These are phyloP conservation scores for Boechera divaricarpa DNA, from an alignment of 345 rosid species.

Conservation along the genomic window DNA sequence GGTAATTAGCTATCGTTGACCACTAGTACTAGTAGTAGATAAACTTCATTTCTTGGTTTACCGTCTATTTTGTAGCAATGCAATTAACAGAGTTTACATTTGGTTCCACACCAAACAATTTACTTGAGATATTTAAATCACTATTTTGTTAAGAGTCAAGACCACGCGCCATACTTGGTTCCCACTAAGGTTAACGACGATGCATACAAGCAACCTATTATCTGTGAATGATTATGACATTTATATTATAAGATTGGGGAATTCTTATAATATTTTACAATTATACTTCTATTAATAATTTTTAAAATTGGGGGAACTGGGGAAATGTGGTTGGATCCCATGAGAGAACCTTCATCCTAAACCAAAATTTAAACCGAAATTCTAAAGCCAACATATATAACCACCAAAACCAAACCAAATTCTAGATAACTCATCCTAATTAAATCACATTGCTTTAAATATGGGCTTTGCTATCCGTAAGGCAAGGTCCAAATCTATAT, in stretches of 20 bases:
- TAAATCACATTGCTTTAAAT: not conserved
- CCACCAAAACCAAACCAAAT: not conserved
- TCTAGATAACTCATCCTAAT: not conserved
- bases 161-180: constrained; percentile 38
- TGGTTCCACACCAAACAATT: constrained; percentile 8
- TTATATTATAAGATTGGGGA: not conserved
- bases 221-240: constrained; percentile 33
- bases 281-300: not conserved
- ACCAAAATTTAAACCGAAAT: not conserved
- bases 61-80: constrained; percentile 6
- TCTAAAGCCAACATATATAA: not conserved
- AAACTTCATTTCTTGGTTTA: constrained; percentile 23
- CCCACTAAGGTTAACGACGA: constrained; percentile 43
- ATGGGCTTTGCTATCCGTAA: not conserved
- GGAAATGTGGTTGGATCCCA: constrained; percentile 6
- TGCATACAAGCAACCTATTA: constrained; percentile 32
- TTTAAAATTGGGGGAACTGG: not conserved
- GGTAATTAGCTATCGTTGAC: not conserved
- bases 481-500: not conserved
- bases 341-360: not conserved
- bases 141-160: constrained; percentile 5
- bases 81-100: constrained; percentile 8
- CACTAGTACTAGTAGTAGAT: not conserved
- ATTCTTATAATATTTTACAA: too few species aligned
- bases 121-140: not conserved